A percentile compares a stretch with the other conserved stretches of the same genome.
phyloP scores from a whole-genome alignment of 148 eudicot species.

The Bassia scoparia region DNA sequence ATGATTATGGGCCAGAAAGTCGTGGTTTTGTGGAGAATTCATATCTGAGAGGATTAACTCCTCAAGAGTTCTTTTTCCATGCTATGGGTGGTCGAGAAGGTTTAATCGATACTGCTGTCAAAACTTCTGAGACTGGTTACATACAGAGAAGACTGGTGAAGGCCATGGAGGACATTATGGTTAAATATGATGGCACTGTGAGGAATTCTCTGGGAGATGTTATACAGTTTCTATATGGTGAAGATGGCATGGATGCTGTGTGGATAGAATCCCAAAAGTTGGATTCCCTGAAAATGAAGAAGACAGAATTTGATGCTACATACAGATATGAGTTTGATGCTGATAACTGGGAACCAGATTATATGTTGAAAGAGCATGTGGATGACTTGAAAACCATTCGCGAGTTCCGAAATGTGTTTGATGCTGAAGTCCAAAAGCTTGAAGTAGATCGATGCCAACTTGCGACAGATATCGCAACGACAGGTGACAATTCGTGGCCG shows the following conservation, averaged over 20 bases:
- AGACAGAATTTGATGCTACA: conserved; percentile 51
- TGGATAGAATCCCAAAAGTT: conserved; percentile 94
- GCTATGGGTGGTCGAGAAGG: conserved; percentile 99
- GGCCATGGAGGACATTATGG: conserved; percentile 99
- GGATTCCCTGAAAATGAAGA: conserved; percentile 82
- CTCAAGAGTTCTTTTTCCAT: conserved; percentile 97
- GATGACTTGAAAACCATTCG: conserved; percentile 87
- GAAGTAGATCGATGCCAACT: conserved; percentile 82
- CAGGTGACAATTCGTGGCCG: conserved; percentile 92
- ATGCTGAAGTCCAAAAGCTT: conserved; percentile 91
- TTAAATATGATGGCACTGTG: conserved; percentile 96
- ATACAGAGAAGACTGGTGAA: conserved; percentile 94
- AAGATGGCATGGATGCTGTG: conserved; percentile 99
- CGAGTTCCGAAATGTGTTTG: conserved; percentile 93
- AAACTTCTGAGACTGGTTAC: conserved; percentile 98
- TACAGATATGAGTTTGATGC: conserved; percentile 73
- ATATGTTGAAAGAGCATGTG: conserved; percentile 79
- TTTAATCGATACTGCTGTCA: conserved; percentile 95
- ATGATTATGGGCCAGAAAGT: conserved; percentile 97
- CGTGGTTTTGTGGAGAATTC: conserved; percentile 99
- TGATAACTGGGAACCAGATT: conserved; percentile 84
- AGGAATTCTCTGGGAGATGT: conserved; percentile 96
- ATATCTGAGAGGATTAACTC: conserved; percentile 88
- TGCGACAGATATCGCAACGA: conserved; percentile 89
- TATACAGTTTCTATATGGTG: conserved; percentile 95